Conservation (phyloP, 2,329 filamentous ascomycete genomes). For the Aspergillus quadrilineatus region DNA sequence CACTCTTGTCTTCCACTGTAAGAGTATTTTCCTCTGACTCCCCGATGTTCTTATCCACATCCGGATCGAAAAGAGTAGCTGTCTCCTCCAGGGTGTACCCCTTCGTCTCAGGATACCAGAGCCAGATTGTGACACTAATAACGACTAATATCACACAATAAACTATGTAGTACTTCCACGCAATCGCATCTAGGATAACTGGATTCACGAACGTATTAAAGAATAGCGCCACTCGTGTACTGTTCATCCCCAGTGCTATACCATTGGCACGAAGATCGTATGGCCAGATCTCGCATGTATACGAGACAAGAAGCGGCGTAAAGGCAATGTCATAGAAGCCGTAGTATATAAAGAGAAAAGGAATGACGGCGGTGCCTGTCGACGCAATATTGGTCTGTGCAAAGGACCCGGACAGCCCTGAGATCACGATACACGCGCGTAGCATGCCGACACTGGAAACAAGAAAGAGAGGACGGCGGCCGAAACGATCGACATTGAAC, state of each 20-base stretch:
- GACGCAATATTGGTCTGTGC: constrained; percentile 15
- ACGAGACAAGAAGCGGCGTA: constrained; percentile 56
- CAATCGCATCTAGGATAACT: constrained; percentile 33
- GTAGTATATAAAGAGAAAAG: constrained; percentile 60
- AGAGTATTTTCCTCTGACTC: background rate
- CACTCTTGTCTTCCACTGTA: background rate
- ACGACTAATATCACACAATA: constrained; percentile 31
- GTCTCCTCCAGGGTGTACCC: constrained; percentile 32
- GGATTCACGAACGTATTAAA: constrained; percentile 34
- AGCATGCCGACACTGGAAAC: constrained; percentile 26
- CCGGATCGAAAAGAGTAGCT: constrained; percentile 28
- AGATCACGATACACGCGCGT: constrained; percentile 24
- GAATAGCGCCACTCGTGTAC: constrained; percentile 26
- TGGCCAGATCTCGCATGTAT: constrained; percentile 59
- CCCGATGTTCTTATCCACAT: background rate
- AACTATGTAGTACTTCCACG: constrained; percentile 38
- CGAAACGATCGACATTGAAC: background rate
- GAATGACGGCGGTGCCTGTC: constrained; percentile 44
- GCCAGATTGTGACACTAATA: constrained; percentile 23
- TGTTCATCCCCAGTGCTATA: constrained; percentile 25
- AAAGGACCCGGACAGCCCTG: constrained; percentile 23
- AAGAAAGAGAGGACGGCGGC: constrained; percentile 1
- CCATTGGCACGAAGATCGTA: constrained; percentile 52
- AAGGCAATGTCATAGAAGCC: constrained; percentile 62
- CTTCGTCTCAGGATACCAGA: constrained; percentile 32